phyloP scores from a whole-genome alignment of 495 filamentous ascomycete genomes.

The Aspergillus avenaceus region DNA sequence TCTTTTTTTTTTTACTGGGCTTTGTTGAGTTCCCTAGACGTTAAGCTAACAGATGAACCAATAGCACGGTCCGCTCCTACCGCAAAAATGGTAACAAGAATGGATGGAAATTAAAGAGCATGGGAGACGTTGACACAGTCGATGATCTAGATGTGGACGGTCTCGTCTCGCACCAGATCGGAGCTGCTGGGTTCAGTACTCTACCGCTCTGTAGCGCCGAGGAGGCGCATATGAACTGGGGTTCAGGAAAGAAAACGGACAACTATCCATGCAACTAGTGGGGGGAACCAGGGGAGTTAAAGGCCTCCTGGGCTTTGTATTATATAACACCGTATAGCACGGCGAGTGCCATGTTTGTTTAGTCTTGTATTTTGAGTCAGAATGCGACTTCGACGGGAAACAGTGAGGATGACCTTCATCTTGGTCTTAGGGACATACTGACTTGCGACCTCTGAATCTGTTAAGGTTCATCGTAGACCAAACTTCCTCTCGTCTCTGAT shows the following conservation, averaged over 20 bases:
- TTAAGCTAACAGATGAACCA: background rate
- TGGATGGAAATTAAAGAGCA: background rate
- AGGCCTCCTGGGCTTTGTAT: too few relatives aligned
- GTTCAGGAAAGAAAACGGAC: background rate
- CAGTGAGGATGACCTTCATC: too few relatives aligned
- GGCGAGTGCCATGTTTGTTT: too few relatives aligned
- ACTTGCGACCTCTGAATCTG: too few relatives aligned
- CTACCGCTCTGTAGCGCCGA: background rate
- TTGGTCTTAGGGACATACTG: too few relatives aligned
- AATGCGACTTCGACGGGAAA: too few relatives aligned
- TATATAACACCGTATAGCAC: too few relatives aligned
- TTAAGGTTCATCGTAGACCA: too few relatives aligned
- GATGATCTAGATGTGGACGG: background rate
- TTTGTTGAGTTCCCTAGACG: background rate
- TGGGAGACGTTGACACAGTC: background rate
- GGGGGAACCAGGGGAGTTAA: too few relatives aligned
- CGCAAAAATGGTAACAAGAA: background rate
- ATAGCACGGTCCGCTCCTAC: background rate
- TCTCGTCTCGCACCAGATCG: background rate
- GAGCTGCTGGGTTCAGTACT: background rate
- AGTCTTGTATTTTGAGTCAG: too few relatives aligned
- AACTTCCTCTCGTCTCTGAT: too few relatives aligned
- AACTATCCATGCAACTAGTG: background rate
- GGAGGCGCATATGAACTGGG: background rate
- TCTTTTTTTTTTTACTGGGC: background rate